phyloP scores from a whole-genome alignment of 140 eudicot genomes.

The Flaveria floridana region DNA sequence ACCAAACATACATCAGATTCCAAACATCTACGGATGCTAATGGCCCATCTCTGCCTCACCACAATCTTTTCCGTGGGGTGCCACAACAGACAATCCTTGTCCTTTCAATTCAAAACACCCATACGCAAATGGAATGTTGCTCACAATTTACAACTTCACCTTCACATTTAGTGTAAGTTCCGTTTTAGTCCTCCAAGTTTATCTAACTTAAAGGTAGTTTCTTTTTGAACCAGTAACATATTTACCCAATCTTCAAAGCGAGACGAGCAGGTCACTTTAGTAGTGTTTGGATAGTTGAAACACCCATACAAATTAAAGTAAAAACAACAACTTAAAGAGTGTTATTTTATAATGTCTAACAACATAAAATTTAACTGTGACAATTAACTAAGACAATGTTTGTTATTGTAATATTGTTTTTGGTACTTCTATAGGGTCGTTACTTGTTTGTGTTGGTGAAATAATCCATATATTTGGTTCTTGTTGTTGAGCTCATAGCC shows the following conservation, averaged over 20 bases:
- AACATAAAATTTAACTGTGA: not conserved
- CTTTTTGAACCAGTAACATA: not conserved
- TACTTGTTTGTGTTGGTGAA: not conserved
- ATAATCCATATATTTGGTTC: not conserved
- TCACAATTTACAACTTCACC: constrained; percentile 10
- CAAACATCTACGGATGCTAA: constrained; percentile 41
- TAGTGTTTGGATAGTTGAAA: too few relatives aligned
- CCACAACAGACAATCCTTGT: constrained; percentile 33
- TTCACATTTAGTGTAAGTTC: not conserved
- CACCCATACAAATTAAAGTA: not conserved
- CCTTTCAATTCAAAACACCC: constrained; percentile 11
- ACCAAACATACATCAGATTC: constrained; percentile 26
- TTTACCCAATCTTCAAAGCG: too few relatives aligned
- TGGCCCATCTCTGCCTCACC: constrained; percentile 38
- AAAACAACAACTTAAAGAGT: not conserved
- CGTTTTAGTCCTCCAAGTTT: constrained; percentile 22
- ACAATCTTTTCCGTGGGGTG: constrained; percentile 39
- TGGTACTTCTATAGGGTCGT: not conserved
- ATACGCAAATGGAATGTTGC: constrained; percentile 22
- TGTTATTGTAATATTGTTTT: too few relatives aligned
- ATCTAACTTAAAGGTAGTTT: not conserved
- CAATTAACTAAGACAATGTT: too few relatives aligned
- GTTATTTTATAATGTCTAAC: too few relatives aligned
- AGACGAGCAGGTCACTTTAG: too few relatives aligned
- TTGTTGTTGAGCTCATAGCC: too few relatives aligned